Conservation (phyloP, 176 grass and related monocot genomes). For the Urochloa ruziziensis region DNA sequence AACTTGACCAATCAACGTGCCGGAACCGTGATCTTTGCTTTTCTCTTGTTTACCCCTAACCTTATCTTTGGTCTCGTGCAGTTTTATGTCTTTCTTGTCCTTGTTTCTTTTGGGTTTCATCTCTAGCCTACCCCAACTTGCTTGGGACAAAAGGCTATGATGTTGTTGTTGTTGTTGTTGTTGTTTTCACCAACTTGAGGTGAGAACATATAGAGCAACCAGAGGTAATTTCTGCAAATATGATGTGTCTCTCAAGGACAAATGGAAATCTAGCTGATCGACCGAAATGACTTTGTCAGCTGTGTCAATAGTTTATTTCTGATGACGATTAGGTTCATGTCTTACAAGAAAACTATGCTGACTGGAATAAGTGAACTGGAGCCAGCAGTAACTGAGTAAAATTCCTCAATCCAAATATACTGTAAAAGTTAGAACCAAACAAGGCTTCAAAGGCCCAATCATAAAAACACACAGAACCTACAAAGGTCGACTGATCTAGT, state of each 20-base stretch:
- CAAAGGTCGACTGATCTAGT: not conserved
- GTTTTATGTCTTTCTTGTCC: too few relatives aligned
- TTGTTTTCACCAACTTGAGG: too few relatives aligned
- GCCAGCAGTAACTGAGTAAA: not conserved
- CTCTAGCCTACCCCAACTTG: too few relatives aligned
- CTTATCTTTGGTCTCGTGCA: too few relatives aligned
- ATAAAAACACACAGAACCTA: not conserved
- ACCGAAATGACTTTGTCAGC: not conserved
- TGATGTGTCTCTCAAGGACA: not conserved
- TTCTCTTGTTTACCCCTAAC: too few relatives aligned
- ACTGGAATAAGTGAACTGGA: constrained; percentile 6
- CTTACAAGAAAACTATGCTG: not conserved
- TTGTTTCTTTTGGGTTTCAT: too few relatives aligned
- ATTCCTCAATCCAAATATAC: constrained; percentile 5
- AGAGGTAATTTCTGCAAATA: not conserved
- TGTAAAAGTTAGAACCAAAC: not conserved
- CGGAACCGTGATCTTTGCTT: too few relatives aligned
- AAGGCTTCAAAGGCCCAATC: not conserved
- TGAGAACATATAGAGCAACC: not conserved
- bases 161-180: too few relatives aligned
- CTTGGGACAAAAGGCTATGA: too few relatives aligned
- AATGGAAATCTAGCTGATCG: not conserved
- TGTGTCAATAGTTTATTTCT: not conserved
- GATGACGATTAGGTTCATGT: not conserved
- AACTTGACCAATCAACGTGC: too few relatives aligned